phyloP scores from a whole-genome alignment of 1,284 basidiomycete genomes.

The Entoloma clypeatum region DNA sequence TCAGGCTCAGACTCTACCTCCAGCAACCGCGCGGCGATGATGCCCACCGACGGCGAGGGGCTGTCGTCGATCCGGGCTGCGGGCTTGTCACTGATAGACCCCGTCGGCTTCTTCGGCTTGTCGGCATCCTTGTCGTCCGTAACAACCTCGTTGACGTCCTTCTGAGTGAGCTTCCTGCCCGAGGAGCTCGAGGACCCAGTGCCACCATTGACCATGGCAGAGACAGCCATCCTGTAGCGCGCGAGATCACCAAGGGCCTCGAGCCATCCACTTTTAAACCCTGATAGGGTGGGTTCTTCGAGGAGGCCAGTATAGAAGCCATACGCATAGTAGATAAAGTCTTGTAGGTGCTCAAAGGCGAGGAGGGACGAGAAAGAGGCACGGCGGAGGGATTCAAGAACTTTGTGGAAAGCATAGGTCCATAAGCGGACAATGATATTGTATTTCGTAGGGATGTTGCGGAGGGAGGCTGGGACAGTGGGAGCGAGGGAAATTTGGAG shows the following conservation, averaged over 20 bases:
- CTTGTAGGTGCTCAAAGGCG: constrained; percentile 75
- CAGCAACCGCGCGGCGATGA: constrained; percentile 82
- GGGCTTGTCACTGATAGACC: constrained; percentile 48
- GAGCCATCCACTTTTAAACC: constrained; percentile 85
- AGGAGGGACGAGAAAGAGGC: constrained; percentile 64
- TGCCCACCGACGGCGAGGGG: constrained; percentile 76
- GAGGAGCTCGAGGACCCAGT: constrained; percentile 7
- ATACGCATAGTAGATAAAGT: constrained; percentile 95
- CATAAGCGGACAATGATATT: constrained; percentile 93
- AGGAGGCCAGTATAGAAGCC: constrained; percentile 88
- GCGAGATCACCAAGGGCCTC: constrained; percentile 96
- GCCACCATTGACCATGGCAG: constrained; percentile 53
- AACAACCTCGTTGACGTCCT: constrained; percentile 42
- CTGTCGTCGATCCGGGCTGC: constrained; percentile 62
- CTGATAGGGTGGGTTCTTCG: constrained; percentile 72
- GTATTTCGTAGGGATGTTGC: constrained; percentile 88
- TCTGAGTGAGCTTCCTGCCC: constrained; percentile 39
- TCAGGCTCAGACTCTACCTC: constrained; percentile 90
- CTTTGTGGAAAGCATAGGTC: constrained; percentile 86
- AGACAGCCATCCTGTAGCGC: constrained; percentile 92
- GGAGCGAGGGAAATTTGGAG: constrained; percentile 85
- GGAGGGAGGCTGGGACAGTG: constrained; percentile 81
- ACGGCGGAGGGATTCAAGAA: constrained; percentile 86
- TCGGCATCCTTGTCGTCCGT: constrained; percentile 23
- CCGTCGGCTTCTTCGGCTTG: constrained; percentile 11